Base-by-base conservation (phyloP, 2,329 filamentous ascomycete species). In the Fusarium goolgardi region DNA sequence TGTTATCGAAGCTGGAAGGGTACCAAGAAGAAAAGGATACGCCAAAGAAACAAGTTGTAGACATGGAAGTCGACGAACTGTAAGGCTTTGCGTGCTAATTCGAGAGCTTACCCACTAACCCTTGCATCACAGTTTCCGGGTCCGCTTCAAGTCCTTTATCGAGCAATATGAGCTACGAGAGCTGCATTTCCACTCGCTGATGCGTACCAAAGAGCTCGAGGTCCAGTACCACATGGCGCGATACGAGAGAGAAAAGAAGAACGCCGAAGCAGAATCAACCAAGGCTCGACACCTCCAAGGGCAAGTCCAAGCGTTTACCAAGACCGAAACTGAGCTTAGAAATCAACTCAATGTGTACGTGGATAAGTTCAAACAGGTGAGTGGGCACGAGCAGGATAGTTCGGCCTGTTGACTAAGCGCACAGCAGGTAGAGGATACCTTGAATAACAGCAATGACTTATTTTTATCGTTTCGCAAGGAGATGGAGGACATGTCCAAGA, bases 401-500 rank as follows among this genome's bases (percentile, higher is more conserved):
- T 58, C 61, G 51, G 63, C 49, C 58, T 69, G 60, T 72, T 73
- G 69, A 73, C 71, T 74, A 73, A 72, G 68, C 65, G 55, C 63
- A 65, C 63, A 68, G 65, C 72, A 98, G 95, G 95, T 98, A 77
- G 95, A 98, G 86, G 96, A 98, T 81, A 98, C 95, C 37, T 86
- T 98, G 52, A 98, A 97, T 81, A 98, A 97, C 78, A 97, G 93
- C 80, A 98, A 98, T 82, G 96, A 98, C 78, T 84, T 98, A 55
- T 98, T 98, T 80, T 84, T 97, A 71, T 97, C 96, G 1, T 98
- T 98, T 81, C 89, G 95, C 55, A 97, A 97, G 82, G 96, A 98
- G 81, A 98, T 98, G 94, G 96, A 98, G 81, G 96, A 98, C 76
- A 98, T 98, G 94, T 97, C 94, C 1, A 97, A 97, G 83, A 98